A percentile compares a stretch with the other conserved stretches of the same genome.
These are phyloP conservation scores for Petunia secreta DNA, from an alignment of 257 asterid genomes.

Conservation along the genomic window DNA sequence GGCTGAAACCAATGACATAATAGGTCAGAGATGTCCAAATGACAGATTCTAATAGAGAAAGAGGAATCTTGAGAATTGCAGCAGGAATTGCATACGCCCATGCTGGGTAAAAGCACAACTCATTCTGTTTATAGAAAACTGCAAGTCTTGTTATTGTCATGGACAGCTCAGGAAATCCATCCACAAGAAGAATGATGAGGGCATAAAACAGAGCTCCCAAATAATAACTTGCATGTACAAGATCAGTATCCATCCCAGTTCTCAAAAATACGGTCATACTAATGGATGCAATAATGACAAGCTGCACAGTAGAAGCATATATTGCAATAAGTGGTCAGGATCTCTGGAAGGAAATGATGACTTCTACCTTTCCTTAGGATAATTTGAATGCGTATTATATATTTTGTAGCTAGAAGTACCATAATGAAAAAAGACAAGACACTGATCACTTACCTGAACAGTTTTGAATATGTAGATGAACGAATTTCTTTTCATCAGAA, in stretches of 20 bases:
- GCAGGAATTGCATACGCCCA: slow-evolving; percentile 64
- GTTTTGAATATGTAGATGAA: slow-evolving; percentile 50
- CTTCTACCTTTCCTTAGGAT: background rate
- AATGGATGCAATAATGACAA: slow-evolving; percentile 44
- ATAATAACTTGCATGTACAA: slow-evolving; percentile 50
- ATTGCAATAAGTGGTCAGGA: background rate
- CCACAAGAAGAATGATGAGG: slow-evolving; percentile 50
- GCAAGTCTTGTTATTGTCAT: slow-evolving; percentile 52
- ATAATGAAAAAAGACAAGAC: background rate
- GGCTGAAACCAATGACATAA: slow-evolving; percentile 54
- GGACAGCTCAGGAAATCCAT: slow-evolving; percentile 57
- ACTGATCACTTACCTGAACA: slow-evolving; percentile 47
- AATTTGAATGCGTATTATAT: background rate
- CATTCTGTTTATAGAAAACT: slow-evolving; percentile 60
- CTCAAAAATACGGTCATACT: slow-evolving; percentile 61
- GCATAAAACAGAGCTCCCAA: slow-evolving; percentile 56
- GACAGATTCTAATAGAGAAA: slow-evolving; percentile 48
- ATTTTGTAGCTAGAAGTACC: background rate
- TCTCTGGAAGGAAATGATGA: background rate
- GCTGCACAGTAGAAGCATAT: slow-evolving; percentile 42
- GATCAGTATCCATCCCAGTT: slow-evolving; percentile 52
- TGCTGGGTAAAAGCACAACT: slow-evolving; percentile 54
- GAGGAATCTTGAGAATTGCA: slow-evolving; percentile 54
- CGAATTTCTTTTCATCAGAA: slow-evolving; percentile 57
- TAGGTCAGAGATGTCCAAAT: slow-evolving; percentile 65